Conservation (phyloP, 1,139 yeast species). For the Candida tetrigidarum region DNA sequence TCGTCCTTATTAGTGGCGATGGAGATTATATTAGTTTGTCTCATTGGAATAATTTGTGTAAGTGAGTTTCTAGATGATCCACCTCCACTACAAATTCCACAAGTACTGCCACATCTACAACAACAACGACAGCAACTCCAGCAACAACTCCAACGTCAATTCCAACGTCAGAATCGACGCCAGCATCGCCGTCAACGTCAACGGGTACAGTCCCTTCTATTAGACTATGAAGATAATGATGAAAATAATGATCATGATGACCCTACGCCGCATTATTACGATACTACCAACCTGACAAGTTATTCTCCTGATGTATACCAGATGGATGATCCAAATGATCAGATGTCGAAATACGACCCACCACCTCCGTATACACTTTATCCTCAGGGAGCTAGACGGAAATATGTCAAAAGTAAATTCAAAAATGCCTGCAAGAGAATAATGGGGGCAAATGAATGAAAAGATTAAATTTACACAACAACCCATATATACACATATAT, state of each 20-base stretch:
- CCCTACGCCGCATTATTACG: background rate
- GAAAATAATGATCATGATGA: background rate
- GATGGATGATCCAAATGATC: background rate
- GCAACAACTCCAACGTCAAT: background rate
- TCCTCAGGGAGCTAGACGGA: conserved; percentile 1
- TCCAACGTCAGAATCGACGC: background rate
- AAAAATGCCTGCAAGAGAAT: background rate
- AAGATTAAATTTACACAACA: no score
- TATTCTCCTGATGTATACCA: background rate
- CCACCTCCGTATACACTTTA: conserved; percentile 7
- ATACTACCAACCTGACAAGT: background rate
- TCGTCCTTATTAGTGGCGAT: no score
- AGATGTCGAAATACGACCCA: background rate
- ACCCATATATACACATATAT: no score
- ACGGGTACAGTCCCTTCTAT: no score
- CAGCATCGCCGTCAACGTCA: no score
- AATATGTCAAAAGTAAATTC: background rate
- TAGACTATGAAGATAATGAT: no score
- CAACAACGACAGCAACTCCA: background rate
- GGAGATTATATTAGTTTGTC: conserved; percentile 3
- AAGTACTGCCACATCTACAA: no score
- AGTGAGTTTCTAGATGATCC: background rate
- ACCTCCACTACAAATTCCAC: background rate
- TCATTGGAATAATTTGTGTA: conserved; percentile 6
- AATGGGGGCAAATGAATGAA: no score